A percentile compares a stretch with the other conserved stretches of the same genome.
Evolutionary conservation across 2,329 filamentous ascomycete genomes (phyloP).

Genomic region (Penicillium decumbens): DNA sequence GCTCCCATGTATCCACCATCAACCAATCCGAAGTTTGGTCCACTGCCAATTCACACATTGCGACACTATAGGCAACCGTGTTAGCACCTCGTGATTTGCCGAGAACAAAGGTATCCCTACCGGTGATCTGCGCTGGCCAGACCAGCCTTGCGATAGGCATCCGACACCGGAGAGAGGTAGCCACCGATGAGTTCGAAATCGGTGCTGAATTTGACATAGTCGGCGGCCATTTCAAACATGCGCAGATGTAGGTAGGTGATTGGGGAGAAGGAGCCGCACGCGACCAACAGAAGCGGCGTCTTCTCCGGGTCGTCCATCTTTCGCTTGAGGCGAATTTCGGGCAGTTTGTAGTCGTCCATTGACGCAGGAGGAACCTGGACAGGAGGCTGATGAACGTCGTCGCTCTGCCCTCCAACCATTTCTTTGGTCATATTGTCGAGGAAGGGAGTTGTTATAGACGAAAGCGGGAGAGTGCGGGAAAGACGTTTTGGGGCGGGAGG

Average conservation of each 20-base stretch:
- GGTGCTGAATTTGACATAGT: constrained; percentile 67
- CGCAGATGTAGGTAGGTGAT: constrained; percentile 57
- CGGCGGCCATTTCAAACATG: constrained; percentile 83
- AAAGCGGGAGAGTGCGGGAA: background rate
- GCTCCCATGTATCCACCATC: constrained; percentile 86
- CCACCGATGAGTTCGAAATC: constrained; percentile 82
- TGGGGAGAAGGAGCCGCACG: constrained; percentile 63
- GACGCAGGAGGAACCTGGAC: constrained; percentile 24
- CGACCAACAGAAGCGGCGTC: constrained; percentile 46
- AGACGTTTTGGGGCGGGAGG: background rate
- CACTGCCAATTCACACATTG: constrained; percentile 82
- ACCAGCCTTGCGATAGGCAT: constrained; percentile 74
- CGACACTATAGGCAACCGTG: constrained; percentile 48
- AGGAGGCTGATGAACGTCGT: constrained; percentile 26
- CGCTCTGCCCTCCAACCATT: constrained; percentile 26
- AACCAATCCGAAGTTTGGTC: constrained; percentile 68
- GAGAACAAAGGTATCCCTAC: constrained; percentile 31
- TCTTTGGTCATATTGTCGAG: constrained; percentile 27
- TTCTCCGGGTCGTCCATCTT: constrained; percentile 47
- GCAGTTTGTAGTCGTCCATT: constrained; percentile 44
- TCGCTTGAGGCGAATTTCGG: constrained; percentile 43
- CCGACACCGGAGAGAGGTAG: constrained; percentile 73
- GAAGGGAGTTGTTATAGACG: background rate
- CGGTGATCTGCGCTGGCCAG: constrained; percentile 68
- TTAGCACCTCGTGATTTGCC: background rate